Percentiles rank a stretch among this genome's conserved stretches.
These are phyloP conservation scores for Sugiyamaella xylanicola DNA, from an alignment of 1,139 yeast species.

Conservation along the genomic window DNA sequence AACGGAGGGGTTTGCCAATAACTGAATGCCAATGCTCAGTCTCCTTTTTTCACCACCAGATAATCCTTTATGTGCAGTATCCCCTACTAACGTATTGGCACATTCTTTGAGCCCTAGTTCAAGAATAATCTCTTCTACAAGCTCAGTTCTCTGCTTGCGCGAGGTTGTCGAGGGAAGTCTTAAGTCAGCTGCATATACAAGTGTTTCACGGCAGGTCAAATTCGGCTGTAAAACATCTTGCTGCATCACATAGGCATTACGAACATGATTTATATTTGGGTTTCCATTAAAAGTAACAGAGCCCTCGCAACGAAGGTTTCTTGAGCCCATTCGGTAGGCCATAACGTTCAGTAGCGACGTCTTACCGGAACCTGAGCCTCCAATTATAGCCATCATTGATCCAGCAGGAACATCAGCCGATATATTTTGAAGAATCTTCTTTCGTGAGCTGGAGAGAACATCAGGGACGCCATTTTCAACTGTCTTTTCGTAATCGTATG, in stretches of 20 bases:
- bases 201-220: slow-evolving; percentile 69
- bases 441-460: slow-evolving; percentile 17
- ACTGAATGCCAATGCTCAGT: slow-evolving; percentile 74
- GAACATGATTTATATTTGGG: slow-evolving; percentile 40
- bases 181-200: slow-evolving; percentile 69
- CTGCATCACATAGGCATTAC: slow-evolving; percentile 74
- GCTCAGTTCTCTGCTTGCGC: slow-evolving; percentile 46
- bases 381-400: slow-evolving; percentile 68
- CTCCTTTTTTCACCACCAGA: slow-evolving; percentile 89
- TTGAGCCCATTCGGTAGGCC: slow-evolving; percentile 58
- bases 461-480: slow-evolving; percentile 1
- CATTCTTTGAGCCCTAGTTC: slow-evolving; percentile 66
- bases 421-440: slow-evolving; percentile 46
- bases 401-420: slow-evolving; percentile 59
- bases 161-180: slow-evolving; percentile 53
- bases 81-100: slow-evolving; percentile 57
- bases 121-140: slow-evolving; percentile 61
- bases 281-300: slow-evolving; percentile 47
- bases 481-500: slow-evolving; percentile 6
- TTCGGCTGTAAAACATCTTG: slow-evolving; percentile 74
- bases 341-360: slow-evolving; percentile 75
- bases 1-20: slow-evolving; percentile 73
- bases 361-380: slow-evolving; percentile 87
- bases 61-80: slow-evolving; percentile 54
- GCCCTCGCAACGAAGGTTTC: slow-evolving; percentile 37